Conservation (phyloP, 345 rosid genomes). For the Pistacia atlantica region DNA sequence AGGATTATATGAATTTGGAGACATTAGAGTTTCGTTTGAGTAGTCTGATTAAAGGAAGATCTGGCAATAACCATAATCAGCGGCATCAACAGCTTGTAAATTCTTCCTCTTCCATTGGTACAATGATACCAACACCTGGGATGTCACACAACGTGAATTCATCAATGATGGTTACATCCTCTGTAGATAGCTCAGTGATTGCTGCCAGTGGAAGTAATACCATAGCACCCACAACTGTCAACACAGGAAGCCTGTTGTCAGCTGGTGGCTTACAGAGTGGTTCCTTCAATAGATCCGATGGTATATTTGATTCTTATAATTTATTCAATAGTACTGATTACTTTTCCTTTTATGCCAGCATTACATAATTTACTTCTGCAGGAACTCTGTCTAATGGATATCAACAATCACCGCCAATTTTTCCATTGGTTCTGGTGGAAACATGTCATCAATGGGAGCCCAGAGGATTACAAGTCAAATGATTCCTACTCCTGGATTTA, state of each 20-base stretch:
- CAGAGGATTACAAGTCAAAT: slow-evolving; percentile 75
- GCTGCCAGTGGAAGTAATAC: slow-evolving; percentile 51
- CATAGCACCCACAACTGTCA: slow-evolving; percentile 46
- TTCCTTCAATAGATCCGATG: slow-evolving; percentile 53
- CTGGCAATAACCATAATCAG: slow-evolving; percentile 44
- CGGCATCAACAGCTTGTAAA: slow-evolving; percentile 52
- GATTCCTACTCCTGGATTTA: slow-evolving; percentile 97
- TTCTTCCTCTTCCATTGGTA: slow-evolving; percentile 64
- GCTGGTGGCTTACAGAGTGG: slow-evolving; percentile 55
- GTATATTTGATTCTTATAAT: slow-evolving; percentile 28
- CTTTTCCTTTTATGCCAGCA: slow-evolving; percentile 14
- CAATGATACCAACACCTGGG: slow-evolving; percentile 97
- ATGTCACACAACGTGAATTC: slow-evolving; percentile 63
- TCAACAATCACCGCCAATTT: slow-evolving; percentile 67
- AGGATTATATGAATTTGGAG: slow-evolving; percentile 68
- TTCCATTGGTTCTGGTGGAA: slow-evolving; percentile 74
- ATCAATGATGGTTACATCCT: slow-evolving; percentile 51
- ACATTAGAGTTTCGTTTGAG: slow-evolving; percentile 76
- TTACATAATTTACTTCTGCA: slow-evolving; percentile 33
- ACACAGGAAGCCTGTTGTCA: slow-evolving; percentile 52
- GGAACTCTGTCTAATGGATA: slow-evolving; percentile 68
- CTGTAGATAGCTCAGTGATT: slow-evolving; percentile 59
- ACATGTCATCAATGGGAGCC: slow-evolving; percentile 60
- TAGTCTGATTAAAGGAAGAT: slow-evolving; percentile 41
- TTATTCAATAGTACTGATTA: slow-evolving; percentile 14